A percentile compares a stretch with the other conserved stretches of the same genome.
phyloP scores from a whole-genome alignment of 2,329 filamentous ascomycete species.

The Colletotrichum sp. region DNA sequence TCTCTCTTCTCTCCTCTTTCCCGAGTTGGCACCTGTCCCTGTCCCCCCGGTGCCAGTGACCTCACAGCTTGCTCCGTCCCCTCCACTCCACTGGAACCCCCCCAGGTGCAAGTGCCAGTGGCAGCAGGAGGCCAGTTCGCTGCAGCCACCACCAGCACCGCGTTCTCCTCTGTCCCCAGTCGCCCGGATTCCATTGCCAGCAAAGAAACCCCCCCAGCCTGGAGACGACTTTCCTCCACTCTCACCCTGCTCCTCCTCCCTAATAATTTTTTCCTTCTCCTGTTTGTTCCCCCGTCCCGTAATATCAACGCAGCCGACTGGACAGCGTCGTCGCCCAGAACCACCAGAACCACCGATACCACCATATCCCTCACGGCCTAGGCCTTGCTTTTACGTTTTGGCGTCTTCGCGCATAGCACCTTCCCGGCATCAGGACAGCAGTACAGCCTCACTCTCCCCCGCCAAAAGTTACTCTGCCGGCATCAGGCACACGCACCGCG shows the following conservation, averaged over 20 bases:
- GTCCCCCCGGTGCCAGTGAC: not conserved
- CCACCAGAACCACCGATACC: not conserved
- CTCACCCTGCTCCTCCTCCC: conserved; percentile 2
- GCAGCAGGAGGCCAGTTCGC: conserved; percentile 9
- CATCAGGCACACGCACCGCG: not conserved
- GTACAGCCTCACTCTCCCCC: conserved; percentile 12
- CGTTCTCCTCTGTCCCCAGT: not conserved
- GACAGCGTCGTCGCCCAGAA: not conserved
- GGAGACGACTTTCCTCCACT: conserved; percentile 15
- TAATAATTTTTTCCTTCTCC: not conserved
- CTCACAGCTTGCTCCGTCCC: not conserved
- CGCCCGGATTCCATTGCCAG: not conserved
- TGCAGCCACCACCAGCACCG: not conserved
- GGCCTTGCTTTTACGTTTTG: not conserved
- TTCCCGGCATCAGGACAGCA: not conserved
- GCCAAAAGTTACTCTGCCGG: not conserved
- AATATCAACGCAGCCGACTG: conserved; percentile 3
- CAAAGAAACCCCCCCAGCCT: not conserved
- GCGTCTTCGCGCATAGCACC: not conserved
- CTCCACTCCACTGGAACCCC: not conserved
- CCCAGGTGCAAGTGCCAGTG: not conserved
- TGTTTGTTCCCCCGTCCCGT: not conserved
- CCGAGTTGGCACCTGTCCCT: not conserved
- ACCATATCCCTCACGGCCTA: not conserved
- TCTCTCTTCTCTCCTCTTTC: not conserved